Evolutionary conservation across 1,139 yeast species (phyloP).

Genomic region (Hansenula lynferdii): DNA sequence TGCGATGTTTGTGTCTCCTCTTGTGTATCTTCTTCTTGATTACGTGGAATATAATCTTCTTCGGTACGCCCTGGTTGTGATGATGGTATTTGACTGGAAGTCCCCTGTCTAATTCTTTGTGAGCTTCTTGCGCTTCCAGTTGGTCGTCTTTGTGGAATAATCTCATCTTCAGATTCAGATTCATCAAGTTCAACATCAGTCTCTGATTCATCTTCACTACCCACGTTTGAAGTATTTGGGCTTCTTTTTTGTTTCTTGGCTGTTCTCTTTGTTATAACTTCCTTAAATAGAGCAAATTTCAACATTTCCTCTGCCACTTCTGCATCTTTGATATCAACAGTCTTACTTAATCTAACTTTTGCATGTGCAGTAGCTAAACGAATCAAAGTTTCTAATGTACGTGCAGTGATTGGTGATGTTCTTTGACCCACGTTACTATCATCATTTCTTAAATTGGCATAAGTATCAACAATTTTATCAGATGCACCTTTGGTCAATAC

Average conservation of each 20-base stretch:
- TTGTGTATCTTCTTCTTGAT: constrained; percentile 14
- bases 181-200: constrained; percentile 27
- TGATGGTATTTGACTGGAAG: constrained; percentile 21
- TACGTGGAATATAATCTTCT: constrained; percentile 19
- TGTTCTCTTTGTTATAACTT: constrained; percentile 40
- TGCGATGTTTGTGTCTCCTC: constrained; percentile 25
- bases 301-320: constrained; percentile 80
- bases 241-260: constrained; percentile 19
- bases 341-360: constrained; percentile 76
- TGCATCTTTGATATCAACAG: constrained; percentile 77
- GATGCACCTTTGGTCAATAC: constrained; percentile 75
- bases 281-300: constrained; percentile 83
- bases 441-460: constrained; percentile 81
- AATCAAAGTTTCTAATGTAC: constrained; percentile 94
- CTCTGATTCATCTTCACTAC: constrained; percentile 26
- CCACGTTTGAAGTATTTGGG: constrained; percentile 11
- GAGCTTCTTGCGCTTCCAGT: constrained; percentile 15
- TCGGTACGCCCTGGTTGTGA: constrained; percentile 18
- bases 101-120: constrained; percentile 21
- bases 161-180: constrained; percentile 21
- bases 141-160: constrained; percentile 19
- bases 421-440: constrained; percentile 69
- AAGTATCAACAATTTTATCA: constrained; percentile 74
- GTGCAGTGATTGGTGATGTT: constrained; percentile 95
- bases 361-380: constrained; percentile 98